A percentile compares a stretch with the other conserved stretches of the same genome.
Evolutionary conservation across 345 rosid species (phyloP).

Genomic region (Citrus inodora): DNA sequence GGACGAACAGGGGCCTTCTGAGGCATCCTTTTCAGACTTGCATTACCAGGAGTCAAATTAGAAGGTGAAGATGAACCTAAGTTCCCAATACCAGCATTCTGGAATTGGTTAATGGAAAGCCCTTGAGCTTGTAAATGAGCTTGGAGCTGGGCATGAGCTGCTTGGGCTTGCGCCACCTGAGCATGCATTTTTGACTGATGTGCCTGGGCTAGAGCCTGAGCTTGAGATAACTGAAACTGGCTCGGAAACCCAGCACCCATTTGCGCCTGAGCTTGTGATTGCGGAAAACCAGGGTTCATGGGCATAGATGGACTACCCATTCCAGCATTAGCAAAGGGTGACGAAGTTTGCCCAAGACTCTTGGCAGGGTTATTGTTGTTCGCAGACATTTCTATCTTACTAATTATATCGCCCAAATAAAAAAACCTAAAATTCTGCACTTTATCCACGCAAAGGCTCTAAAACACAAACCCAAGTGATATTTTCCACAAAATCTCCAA

Average conservation of each 20-base stretch:
- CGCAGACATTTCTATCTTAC: constrained; percentile 40
- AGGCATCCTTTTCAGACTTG: constrained; percentile 53
- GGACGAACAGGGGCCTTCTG: constrained; percentile 79
- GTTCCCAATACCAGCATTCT: constrained; percentile 50
- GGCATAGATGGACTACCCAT: constrained; percentile 55
- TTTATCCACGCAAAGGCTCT: background rate
- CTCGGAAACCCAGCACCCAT: constrained; percentile 52
- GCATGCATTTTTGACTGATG: constrained; percentile 41
- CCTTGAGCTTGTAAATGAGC: constrained; percentile 81
- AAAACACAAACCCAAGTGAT: background rate
- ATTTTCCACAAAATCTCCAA: background rate
- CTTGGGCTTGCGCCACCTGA: constrained; percentile 54
- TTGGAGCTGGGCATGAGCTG: constrained; percentile 73
- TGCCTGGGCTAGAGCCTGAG: constrained; percentile 59
- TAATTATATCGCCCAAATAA: background rate
- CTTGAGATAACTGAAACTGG: constrained; percentile 71
- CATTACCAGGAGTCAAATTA: constrained; percentile 57
- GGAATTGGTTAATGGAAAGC: constrained; percentile 49
- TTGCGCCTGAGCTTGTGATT: constrained; percentile 47
- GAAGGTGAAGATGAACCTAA: constrained; percentile 74
- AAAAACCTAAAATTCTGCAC: background rate
- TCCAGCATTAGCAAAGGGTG: constrained; percentile 78
- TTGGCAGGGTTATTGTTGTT: constrained; percentile 61
- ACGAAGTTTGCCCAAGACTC: constrained; percentile 58
- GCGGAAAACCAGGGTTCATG: constrained; percentile 53